A percentile compares a stretch with the other conserved stretches of the same genome.
These are phyloP conservation scores for Wilcoxina mikolae DNA, from an alignment of 495 filamentous ascomycete species.

Conservation along the genomic window DNA sequence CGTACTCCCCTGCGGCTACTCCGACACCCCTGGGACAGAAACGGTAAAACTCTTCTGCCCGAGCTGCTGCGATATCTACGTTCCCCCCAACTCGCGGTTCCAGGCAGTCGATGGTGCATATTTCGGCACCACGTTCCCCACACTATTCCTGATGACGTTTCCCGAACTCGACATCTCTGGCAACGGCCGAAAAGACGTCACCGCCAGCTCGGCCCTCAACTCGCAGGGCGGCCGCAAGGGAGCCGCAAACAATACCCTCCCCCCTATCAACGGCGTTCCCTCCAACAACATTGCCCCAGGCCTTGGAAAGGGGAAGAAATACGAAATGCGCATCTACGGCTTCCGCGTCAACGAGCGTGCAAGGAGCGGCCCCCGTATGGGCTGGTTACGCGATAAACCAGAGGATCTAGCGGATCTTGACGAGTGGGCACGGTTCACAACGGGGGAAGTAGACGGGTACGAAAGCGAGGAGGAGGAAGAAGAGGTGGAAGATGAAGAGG, in stretches of 20 bases:
- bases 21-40: slow-evolving; percentile 86
- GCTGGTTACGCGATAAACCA: slow-evolving; percentile 81
- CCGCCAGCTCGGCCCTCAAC: slow-evolving; percentile 29
- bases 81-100: slow-evolving; percentile 90
- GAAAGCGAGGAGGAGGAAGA: slow-evolving; percentile 18
- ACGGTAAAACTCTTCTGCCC: slow-evolving; percentile 98
- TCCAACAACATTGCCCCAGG: slow-evolving; percentile 74
- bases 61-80: slow-evolving; percentile 90
- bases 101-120: slow-evolving; percentile 97
- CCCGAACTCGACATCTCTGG: slow-evolving; percentile 68
- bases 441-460: slow-evolving; percentile 14
- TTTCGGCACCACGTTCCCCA: slow-evolving; percentile 89
- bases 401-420: slow-evolving; percentile 66
- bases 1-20: slow-evolving; percentile 82
- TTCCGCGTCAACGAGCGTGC: slow-evolving; percentile 84
- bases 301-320: slow-evolving; percentile 66
- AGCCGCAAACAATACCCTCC: slow-evolving; percentile 16
- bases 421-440: slow-evolving; percentile 46
- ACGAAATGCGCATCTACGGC: slow-evolving; percentile 92
- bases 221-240: slow-evolving; percentile 34
- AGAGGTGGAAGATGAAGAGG: slow-evolving; percentile 32
- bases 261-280: slow-evolving; percentile 68
- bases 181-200: slow-evolving; percentile 27
- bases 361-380: slow-evolving; percentile 80
- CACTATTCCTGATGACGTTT: slow-evolving; percentile 94